Percentiles rank a stretch among this genome's conserved stretches.
Evolutionary conservation across 345 rosid genomes (phyloP).

Genomic region (Kandelia obovata): DNA sequence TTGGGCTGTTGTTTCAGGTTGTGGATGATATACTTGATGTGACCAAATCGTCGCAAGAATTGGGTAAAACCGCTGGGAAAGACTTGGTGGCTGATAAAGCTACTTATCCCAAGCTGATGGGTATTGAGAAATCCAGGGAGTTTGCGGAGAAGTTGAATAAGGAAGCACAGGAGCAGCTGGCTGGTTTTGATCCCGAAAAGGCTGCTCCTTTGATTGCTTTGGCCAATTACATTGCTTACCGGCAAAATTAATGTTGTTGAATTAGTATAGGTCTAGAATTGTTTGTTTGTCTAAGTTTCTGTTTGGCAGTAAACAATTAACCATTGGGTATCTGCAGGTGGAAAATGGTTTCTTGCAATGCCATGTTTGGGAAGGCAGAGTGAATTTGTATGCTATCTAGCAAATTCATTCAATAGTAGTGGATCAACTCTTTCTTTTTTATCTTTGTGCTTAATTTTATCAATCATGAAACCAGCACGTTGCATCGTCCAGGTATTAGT

Average conservation of each 20-base stretch:
- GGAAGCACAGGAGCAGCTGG: conserved; percentile 64
- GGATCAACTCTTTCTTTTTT: no score
- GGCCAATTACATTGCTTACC: conserved; percentile 74
- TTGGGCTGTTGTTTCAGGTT: conserved; percentile 85
- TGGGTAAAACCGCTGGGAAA: conserved; percentile 96
- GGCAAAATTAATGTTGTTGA: conserved; percentile 51
- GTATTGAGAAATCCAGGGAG: conserved; percentile 66
- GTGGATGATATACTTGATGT: conserved; percentile 96
- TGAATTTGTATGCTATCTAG: no score
- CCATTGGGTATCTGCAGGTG: neutral
- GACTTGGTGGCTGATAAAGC: conserved; percentile 79
- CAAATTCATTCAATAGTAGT: no score
- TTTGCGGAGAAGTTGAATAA: conserved; percentile 63
- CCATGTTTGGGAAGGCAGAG: neutral
- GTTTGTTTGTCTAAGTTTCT: neutral
- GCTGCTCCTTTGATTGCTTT: conserved; percentile 88
- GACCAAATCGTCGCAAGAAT: conserved; percentile 69
- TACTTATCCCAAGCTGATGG: conserved; percentile 84
- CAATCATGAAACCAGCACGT: no score
- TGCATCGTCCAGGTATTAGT: no score
- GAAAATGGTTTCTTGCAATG: neutral
- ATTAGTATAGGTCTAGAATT: neutral
- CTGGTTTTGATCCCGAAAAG: conserved; percentile 57
- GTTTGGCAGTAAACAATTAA: neutral
- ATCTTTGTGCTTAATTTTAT: no score